Conservation (phyloP, 2,329 filamentous ascomycete species). For the Furcasterigmium furcatum region DNA sequence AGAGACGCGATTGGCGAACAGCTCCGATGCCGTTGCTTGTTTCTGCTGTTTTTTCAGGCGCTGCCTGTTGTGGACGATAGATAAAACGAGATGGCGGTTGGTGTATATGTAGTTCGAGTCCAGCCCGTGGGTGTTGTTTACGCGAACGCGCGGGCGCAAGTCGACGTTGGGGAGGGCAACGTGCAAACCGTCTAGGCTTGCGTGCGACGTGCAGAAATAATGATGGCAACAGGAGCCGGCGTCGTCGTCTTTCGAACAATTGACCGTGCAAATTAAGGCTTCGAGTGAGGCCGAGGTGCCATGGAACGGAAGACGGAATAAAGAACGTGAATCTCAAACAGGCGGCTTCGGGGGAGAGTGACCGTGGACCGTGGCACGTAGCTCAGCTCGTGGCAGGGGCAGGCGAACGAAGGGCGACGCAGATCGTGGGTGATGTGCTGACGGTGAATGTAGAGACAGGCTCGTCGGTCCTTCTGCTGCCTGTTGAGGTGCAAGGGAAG, state of each 20-base stretch:
- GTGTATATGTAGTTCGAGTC: constrained; percentile 32
- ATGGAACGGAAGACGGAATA: constrained; percentile 13
- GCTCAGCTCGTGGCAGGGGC: constrained; percentile 4
- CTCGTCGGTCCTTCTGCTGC: too few relatives aligned
- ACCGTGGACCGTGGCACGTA: background rate
- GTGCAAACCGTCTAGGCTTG: background rate
- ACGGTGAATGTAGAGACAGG: too few relatives aligned
- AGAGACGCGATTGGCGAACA: too few relatives aligned
- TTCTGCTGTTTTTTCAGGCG: constrained; percentile 10
- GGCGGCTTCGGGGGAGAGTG: background rate
- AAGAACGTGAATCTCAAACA: constrained; percentile 12
- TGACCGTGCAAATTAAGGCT: constrained; percentile 4
- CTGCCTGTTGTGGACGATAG: constrained; percentile 11
- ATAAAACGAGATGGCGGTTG: constrained; percentile 2
- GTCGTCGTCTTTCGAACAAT: background rate
- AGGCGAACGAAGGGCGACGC: background rate
- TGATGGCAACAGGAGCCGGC: background rate
- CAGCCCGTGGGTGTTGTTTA: constrained; percentile 32
- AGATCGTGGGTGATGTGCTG: too few relatives aligned
- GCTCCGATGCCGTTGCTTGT: too few relatives aligned
- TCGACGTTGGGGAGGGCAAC: background rate
- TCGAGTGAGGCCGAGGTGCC: background rate
- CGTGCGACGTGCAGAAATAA: background rate
- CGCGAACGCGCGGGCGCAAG: background rate
- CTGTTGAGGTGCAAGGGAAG: constrained; percentile 18